Evolutionary conservation across 2,329 filamentous ascomycete species (phyloP).

Genomic region (Metarhizium album): DNA sequence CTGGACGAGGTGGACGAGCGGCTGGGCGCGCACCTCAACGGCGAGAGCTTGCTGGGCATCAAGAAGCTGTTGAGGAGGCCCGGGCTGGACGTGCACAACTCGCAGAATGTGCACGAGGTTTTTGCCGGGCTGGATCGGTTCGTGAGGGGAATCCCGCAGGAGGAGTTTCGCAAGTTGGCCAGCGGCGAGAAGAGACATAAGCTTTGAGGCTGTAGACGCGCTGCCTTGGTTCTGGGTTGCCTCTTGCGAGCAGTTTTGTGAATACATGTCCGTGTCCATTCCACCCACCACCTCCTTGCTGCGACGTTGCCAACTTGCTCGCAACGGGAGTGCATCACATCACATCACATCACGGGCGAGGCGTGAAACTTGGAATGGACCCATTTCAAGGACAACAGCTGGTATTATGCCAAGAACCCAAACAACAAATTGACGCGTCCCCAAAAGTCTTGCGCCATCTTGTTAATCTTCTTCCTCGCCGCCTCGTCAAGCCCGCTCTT

Average conservation of each 20-base stretch:
- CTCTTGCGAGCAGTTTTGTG: too few species aligned
- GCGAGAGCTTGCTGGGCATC: constrained; percentile 69
- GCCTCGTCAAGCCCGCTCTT: constrained; percentile 39
- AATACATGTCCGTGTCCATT: too few species aligned
- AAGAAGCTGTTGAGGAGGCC: constrained; percentile 73
- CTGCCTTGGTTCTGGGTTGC: too few species aligned
- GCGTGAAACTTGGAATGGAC: not conserved
- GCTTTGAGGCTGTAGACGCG: constrained; percentile 52
- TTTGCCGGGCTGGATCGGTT: constrained; percentile 80
- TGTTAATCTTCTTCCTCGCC: constrained; percentile 42
- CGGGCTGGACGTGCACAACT: constrained; percentile 61
- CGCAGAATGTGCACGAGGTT: constrained; percentile 72
- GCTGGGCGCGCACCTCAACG: constrained; percentile 68
- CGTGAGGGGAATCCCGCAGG: constrained; percentile 67
- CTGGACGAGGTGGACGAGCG: constrained; percentile 70
- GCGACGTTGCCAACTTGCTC: not conserved
- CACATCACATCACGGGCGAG: not conserved
- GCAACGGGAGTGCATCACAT: not conserved
- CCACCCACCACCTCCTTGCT: too few species aligned
- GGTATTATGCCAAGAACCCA: constrained; percentile 49
- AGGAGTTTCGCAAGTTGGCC: constrained; percentile 79
- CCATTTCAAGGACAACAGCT: not conserved
- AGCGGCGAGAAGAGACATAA: constrained; percentile 91
- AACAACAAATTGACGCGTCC: constrained; percentile 74
- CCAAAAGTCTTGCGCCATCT: constrained; percentile 66